Conservation (phyloP, 768 basidiomycete species). For the Dioszegia crocea region DNA sequence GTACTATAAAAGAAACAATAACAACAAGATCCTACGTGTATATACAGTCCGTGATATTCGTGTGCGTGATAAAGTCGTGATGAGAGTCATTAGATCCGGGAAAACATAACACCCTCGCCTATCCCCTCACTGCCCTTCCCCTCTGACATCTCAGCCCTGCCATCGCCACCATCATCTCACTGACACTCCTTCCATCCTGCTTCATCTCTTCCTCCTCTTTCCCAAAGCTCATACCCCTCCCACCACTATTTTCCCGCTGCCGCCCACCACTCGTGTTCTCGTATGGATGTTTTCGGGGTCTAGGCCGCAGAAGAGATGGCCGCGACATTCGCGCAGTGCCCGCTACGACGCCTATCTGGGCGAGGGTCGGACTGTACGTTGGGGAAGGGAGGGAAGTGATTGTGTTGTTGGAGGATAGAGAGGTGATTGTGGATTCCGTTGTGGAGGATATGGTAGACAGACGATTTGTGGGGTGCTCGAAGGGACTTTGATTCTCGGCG, state of each 20-base stretch:
- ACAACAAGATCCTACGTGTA: not conserved
- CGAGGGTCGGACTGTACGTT: not conserved
- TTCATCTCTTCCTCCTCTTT: conserved; percentile 15
- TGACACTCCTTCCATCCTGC: conserved; percentile 24
- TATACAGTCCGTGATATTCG: not conserved
- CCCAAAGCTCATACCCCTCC: not conserved
- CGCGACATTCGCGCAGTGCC: conserved; percentile 1
- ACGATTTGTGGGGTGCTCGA: not conserved
- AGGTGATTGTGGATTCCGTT: conserved; percentile 1
- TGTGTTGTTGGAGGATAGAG: not conserved
- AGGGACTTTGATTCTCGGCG: not conserved
- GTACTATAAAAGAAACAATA: not conserved
- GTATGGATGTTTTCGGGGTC: conserved; percentile 10
- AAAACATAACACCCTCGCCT: too few relatives aligned
- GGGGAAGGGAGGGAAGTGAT: conserved; percentile 3
- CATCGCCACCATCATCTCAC: conserved; percentile 31
- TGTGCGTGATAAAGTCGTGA: not conserved
- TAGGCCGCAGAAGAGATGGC: conserved; percentile 9
- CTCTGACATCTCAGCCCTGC: conserved; percentile 34
- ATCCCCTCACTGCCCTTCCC: conserved; percentile 5
- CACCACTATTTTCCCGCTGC: not conserved
- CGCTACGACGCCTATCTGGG: conserved; percentile 6
- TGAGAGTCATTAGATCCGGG: not conserved
- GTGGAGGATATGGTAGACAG: not conserved
- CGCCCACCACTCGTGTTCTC: not conserved